phyloP scores from a whole-genome alignment of 805 yeast species.

The Blastobotrys parvus region DNA sequence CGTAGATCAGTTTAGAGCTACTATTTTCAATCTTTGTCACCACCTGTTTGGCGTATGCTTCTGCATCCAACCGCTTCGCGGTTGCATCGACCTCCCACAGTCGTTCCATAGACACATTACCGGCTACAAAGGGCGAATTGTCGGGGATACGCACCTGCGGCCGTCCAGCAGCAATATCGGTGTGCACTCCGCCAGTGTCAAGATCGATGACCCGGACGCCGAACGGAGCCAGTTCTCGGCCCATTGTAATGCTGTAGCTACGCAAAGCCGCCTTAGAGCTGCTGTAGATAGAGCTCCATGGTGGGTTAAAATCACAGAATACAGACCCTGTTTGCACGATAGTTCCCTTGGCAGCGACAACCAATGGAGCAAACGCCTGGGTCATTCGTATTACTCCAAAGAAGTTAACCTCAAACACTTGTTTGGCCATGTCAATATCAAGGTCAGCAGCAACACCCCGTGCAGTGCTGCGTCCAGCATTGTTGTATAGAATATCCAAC shows the following conservation, averaged over 20 bases:
- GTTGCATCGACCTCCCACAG: too few species aligned
- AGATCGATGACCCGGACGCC: conserved; percentile 62
- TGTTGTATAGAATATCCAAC: conserved; percentile 54
- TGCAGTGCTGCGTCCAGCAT: conserved; percentile 66
- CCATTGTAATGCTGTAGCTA: conserved; percentile 53
- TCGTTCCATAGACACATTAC: background rate
- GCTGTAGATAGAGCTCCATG: conserved; percentile 59
- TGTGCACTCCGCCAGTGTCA: conserved; percentile 61
- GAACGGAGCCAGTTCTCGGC: conserved; percentile 62
- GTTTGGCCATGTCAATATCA: conserved; percentile 41
- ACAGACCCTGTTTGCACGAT: conserved; percentile 70
- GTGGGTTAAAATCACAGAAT: conserved; percentile 59
- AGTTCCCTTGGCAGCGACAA: conserved; percentile 59
- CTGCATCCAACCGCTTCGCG: background rate
- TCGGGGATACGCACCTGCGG: background rate
- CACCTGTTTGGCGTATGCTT: too few species aligned
- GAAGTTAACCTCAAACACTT: conserved; percentile 58
- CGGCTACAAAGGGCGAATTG: background rate
- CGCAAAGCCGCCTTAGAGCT: conserved; percentile 72
- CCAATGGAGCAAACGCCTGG: conserved; percentile 45
- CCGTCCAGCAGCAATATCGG: background rate
- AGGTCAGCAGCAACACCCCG: conserved; percentile 68
- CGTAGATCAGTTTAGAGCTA: too few species aligned
- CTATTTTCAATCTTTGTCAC: too few species aligned
- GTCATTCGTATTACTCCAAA: conserved; percentile 59